phyloP scores from a whole-genome alignment of 352 stramenopile species.

The Phytophthora melonis region DNA sequence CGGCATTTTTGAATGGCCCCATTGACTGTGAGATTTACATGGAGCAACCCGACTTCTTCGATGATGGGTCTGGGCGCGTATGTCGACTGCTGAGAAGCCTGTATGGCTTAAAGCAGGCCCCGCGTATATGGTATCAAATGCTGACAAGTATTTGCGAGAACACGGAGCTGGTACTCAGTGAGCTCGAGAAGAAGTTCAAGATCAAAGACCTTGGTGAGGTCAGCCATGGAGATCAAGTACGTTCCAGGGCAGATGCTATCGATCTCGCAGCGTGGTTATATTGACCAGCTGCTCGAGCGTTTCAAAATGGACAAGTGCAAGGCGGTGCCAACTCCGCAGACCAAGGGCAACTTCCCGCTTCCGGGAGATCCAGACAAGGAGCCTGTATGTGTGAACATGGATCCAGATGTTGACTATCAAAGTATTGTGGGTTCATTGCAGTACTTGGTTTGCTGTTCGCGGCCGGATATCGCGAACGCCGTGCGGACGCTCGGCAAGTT shows the following conservation, averaged over 20 bases:
- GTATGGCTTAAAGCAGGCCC: constrained; percentile 13
- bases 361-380: constrained; percentile 12
- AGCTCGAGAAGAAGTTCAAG: constrained; percentile 11
- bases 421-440: constrained; percentile 16
- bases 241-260: constrained; percentile 1
- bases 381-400: neutral
- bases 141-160: constrained; percentile 16
- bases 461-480: constrained; percentile 18
- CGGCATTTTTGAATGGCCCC: constrained; percentile 13
- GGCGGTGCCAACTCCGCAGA: constrained; percentile 6
- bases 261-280: constrained; percentile 12
- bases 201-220: constrained; percentile 16
- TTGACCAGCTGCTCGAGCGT: neutral
- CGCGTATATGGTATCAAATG: constrained; percentile 16
- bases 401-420: constrained; percentile 13
- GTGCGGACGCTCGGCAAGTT: constrained; percentile 15
- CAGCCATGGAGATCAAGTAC: constrained; percentile 7
- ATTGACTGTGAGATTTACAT: constrained; percentile 23
- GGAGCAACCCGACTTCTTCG: constrained; percentile 13
- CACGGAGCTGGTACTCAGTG: constrained; percentile 7
- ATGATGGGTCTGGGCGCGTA: constrained; percentile 10
- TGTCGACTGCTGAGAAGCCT: constrained; percentile 10
- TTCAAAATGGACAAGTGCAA: constrained; percentile 20
- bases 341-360: neutral
- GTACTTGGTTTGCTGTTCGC: constrained; percentile 12